Conservation (phyloP, 1,284 basidiomycete species). For the Athelia sp. region DNA sequence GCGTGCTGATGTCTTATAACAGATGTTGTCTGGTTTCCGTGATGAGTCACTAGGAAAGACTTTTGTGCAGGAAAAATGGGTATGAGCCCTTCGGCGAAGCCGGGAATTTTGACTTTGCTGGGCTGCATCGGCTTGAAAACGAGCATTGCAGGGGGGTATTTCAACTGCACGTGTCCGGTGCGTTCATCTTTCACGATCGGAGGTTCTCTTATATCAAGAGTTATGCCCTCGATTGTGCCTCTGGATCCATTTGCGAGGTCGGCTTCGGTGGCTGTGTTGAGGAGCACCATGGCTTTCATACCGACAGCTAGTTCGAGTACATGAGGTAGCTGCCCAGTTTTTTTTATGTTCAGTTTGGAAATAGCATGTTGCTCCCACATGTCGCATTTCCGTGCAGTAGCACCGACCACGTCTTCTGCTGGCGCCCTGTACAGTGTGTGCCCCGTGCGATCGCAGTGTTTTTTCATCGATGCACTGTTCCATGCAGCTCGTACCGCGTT, state of each 20-base stretch:
- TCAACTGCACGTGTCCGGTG: not conserved
- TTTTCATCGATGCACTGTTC: slow-evolving; percentile 21
- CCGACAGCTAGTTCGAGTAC: slow-evolving; percentile 15
- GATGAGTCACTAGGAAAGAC: not conserved
- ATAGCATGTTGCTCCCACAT: no score
- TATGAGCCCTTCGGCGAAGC: not conserved
- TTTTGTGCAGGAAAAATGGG: slow-evolving; percentile 1
- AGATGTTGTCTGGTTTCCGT: not conserved
- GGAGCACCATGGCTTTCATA: slow-evolving; percentile 18
- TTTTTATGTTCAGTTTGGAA: no score
- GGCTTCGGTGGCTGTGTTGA: slow-evolving; percentile 18
- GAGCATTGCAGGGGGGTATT: slow-evolving; percentile 12
- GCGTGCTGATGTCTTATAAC: slow-evolving; percentile 10
- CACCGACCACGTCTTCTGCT: slow-evolving; percentile 18
- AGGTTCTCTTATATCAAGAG: not conserved
- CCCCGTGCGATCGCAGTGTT: slow-evolving; percentile 9
- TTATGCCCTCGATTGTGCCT: slow-evolving; percentile 13
- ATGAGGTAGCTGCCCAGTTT: not conserved
- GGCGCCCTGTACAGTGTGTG: slow-evolving; percentile 11
- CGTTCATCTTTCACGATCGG: slow-evolving; percentile 6
- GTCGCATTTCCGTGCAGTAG: no score
- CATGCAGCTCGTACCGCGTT: slow-evolving; percentile 26
- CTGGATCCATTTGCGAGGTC: slow-evolving; percentile 22
- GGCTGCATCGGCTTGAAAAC: slow-evolving; percentile 9
- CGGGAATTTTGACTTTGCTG: not conserved